Base-by-base conservation (phyloP, 75 land plant genomes). In the Pinus taeda region DNA sequence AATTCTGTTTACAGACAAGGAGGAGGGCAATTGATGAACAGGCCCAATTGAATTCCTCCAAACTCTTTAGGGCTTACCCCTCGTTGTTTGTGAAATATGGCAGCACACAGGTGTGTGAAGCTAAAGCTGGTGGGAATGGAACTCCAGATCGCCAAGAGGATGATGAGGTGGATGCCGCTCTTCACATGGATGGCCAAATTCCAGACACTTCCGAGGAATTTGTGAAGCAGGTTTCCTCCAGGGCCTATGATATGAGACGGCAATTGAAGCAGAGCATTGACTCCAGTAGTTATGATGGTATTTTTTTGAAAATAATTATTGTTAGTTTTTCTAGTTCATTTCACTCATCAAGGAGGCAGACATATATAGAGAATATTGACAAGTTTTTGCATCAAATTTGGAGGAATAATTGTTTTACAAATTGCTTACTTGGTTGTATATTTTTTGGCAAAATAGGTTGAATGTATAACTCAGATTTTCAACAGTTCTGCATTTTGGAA, bases 221-320 rank as follows among this genome's bases (percentile, higher is more conserved):
- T 60, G 90, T 94, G 22, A 86, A 85, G 80, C 80, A 82, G 58
- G 90, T 94, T 1, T 92, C 97, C 14, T 94, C 97, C 21, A 86
- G 92, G 14, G 97, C 95, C 15, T 92, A 92, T 67, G 97, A 88
- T 62, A 81, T 92, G 87, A 85, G 97, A 6, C 73, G 90, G 15
- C 71, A 92, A 21, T 82, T 94, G n/a, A 81, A 88, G 33, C 92
- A 94, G 85, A 85, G 81, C 36, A 84, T 92, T 57, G 90, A 94
- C n/a, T 80, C 85, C 78, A 85, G 88, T 78, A 92, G 94, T 83
- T 94, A 92, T 72, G 97, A 94, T 37, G 95, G 97, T 93, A 70
- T 17, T 22, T 5, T 18, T 45, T 0, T 6, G 8, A 45, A 45
- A 6, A 45, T 45, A 45, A 45, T 45, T 7, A 45, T 45, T 45